A percentile compares a stretch with the other conserved stretches of the same genome.
Conservation (phyloP, 495 filamentous ascomycete genomes). For the Trichoderma parareesei region DNA sequence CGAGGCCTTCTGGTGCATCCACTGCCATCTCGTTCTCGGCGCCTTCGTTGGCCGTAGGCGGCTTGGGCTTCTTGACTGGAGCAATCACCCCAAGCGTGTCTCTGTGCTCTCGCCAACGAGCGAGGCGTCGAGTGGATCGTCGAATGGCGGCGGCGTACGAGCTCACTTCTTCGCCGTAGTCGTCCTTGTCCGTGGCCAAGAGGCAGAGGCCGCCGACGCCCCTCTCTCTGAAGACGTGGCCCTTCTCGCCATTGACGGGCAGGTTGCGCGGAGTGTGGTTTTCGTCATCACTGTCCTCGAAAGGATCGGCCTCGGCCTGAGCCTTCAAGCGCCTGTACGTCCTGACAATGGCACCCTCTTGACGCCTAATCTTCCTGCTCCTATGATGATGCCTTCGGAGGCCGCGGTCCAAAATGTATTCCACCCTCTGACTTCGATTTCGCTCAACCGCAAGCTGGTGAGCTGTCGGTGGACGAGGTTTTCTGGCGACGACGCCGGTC, state of each 20-base stretch:
- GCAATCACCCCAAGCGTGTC: conserved; percentile 39
- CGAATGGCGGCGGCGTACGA: conserved; percentile 66
- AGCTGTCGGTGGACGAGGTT: conserved; percentile 73
- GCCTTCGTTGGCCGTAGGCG: conserved; percentile 13
- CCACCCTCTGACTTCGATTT: conserved; percentile 78
- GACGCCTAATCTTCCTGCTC: conserved; percentile 50
- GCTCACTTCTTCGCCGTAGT: conserved; percentile 71
- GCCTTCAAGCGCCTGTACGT: conserved; percentile 59
- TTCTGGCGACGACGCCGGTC: conserved; percentile 32
- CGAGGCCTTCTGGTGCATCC: background rate
- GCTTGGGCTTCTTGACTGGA: conserved; percentile 30
- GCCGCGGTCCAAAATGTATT: conserved; percentile 75
- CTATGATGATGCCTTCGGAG: conserved; percentile 54
- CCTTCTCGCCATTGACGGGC: conserved; percentile 25
- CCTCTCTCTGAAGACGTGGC: conserved; percentile 37
- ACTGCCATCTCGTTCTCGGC: conserved; percentile 12
- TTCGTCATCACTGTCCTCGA: conserved; percentile 76
- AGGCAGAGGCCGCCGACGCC: conserved; percentile 65
- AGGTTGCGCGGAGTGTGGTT: conserved; percentile 24
- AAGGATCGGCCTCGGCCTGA: conserved; percentile 61
- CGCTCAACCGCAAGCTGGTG: conserved; percentile 90
- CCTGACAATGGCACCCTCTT: conserved; percentile 56
- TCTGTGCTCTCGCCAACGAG: conserved; percentile 59
- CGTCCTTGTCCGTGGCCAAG: conserved; percentile 55
- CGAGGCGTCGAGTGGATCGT: conserved; percentile 59